Conservation (phyloP, 257 asterid genomes). For the Solanum pinnatisectum region DNA sequence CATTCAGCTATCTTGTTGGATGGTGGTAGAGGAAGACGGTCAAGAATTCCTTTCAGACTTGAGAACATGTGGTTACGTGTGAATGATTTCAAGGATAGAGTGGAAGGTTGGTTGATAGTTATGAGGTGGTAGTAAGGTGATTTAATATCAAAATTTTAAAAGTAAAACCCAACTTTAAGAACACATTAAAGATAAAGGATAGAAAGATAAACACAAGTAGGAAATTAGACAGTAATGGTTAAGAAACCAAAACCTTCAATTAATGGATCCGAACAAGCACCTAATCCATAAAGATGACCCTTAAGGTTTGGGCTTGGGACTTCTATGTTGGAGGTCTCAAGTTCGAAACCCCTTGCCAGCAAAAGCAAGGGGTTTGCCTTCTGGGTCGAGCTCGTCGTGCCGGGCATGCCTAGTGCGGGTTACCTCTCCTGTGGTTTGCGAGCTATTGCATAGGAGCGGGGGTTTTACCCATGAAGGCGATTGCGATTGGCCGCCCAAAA, state of each 20-base stretch:
- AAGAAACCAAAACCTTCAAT: background rate
- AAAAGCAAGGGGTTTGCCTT: no score
- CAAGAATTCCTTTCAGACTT: background rate
- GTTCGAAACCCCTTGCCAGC: no score
- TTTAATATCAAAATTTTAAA: no score
- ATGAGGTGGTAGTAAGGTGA: background rate
- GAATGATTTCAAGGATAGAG: background rate
- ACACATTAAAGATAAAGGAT: background rate
- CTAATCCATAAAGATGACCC: background rate
- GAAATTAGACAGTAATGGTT: background rate
- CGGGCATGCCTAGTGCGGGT: no score
- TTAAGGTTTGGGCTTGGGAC: no score
- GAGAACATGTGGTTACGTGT: background rate
- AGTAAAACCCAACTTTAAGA: background rate
- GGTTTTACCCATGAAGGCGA: no score
- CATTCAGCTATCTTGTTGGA: background rate
- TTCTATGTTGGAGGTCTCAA: no score
- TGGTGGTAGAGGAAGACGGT: background rate
- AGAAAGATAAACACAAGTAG: background rate
- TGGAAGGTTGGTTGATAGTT: background rate
- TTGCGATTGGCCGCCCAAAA: no score
- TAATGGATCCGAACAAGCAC: background rate
- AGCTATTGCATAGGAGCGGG: no score
- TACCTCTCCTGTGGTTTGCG: no score
- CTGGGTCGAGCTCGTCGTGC: no score